Evolutionary conservation across 306 rosid genomes (phyloP).

Genomic region (Crotalaria pallida): DNA sequence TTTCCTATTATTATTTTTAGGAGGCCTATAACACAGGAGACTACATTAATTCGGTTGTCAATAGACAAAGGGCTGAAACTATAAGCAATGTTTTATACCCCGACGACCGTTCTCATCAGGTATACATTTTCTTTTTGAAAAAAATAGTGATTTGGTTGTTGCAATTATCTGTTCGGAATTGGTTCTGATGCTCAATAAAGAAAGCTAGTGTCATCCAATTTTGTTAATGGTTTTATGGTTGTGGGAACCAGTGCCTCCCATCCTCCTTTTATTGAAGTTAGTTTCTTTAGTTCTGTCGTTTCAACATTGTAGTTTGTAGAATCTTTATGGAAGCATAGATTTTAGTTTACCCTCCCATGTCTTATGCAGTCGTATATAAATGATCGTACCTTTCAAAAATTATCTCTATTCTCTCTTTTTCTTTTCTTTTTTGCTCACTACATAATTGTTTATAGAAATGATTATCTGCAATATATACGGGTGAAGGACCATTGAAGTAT

Average conservation of each 20-base stretch:
- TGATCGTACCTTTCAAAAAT: slow-evolving; percentile 1
- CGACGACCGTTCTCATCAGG: slow-evolving; percentile 77
- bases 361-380: not conserved
- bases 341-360: not conserved
- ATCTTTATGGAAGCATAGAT: not conserved
- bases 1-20: slow-evolving; percentile 27
- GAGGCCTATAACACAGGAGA: slow-evolving; percentile 77
- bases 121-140: slow-evolving; percentile 1
- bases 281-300: not conserved
- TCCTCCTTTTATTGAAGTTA: not conserved
- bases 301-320: not conserved
- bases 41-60: slow-evolving; percentile 64
- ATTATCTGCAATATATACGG: slow-evolving; percentile 16
- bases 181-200: not conserved
- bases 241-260: not conserved
- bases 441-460: slow-evolving; percentile 1
- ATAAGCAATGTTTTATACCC: slow-evolving; percentile 74
- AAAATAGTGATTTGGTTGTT: not conserved
- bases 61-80: slow-evolving; percentile 65
- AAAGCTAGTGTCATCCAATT: not conserved
- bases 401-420: not conserved
- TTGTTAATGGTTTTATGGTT: not conserved
- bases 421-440: not conserved
- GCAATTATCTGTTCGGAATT: slow-evolving; percentile 17
- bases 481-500: not conserved